These are phyloP conservation scores for Petrea volubilis DNA, from an alignment of 257 asterid genomes.

Conservation along the genomic window DNA sequence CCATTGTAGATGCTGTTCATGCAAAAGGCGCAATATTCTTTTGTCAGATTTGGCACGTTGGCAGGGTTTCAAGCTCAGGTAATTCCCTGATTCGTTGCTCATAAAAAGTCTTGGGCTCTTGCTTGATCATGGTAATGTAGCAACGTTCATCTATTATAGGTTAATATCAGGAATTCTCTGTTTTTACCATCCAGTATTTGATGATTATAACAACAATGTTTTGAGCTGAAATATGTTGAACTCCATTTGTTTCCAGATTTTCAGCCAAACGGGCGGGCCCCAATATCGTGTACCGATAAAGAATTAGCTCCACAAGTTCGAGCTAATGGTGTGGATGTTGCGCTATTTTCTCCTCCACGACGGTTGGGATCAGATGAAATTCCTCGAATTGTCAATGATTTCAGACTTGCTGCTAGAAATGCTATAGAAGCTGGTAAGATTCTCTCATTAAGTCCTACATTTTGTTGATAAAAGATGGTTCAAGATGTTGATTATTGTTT, in stretches of 20 bases:
- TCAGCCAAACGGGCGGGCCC: conserved; percentile 56
- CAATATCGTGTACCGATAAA: conserved; percentile 53
- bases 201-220: not conserved
- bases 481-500: not conserved
- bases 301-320: conserved; percentile 35
- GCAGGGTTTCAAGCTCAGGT: conserved; percentile 51
- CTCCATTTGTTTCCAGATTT: conserved; percentile 26
- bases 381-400: conserved; percentile 51
- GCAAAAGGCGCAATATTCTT: conserved; percentile 51
- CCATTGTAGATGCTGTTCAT: conserved; percentile 56
- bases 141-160: not conserved
- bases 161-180: not conserved
- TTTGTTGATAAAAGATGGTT: not conserved
- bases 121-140: not conserved
- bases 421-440: conserved; percentile 60
- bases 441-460: not conserved
- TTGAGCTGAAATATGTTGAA: too few species aligned
- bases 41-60: conserved; percentile 53
- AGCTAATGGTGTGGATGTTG: conserved; percentile 29
- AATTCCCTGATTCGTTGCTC: not conserved
- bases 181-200: not conserved
- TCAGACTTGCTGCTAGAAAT: conserved; percentile 58
- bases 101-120: not conserved
- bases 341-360: conserved; percentile 44
- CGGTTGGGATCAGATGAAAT: conserved; percentile 48